A percentile compares a stretch with the other conserved stretches of the same genome.
phyloP scores from a whole-genome alignment of 345 rosid genomes.

The Ricinus communis region DNA sequence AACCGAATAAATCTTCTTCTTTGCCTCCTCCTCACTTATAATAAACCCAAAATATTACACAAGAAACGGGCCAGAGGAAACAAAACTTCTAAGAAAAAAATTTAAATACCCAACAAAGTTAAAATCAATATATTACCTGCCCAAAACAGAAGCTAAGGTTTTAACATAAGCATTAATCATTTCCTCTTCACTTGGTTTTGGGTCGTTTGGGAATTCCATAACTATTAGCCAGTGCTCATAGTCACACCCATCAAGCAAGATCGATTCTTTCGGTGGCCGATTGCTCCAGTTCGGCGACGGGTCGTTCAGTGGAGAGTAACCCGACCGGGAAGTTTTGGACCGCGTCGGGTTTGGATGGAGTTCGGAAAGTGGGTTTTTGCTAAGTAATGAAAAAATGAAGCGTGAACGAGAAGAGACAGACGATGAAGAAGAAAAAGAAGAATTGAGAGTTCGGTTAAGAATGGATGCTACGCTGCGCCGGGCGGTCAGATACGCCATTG shows the following conservation, averaged over 20 bases:
- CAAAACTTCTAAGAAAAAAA: not conserved
- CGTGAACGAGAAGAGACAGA: slow-evolving; percentile 51
- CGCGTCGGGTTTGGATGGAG: slow-evolving; percentile 41
- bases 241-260: slow-evolving; percentile 91
- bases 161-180: slow-evolving; percentile 80
- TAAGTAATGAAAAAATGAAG: slow-evolving; percentile 40
- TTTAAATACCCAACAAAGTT: not conserved
- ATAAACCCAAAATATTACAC: slow-evolving; percentile 19
- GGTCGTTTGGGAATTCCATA: slow-evolving; percentile 77
- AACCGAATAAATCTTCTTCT: slow-evolving; percentile 95
- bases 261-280: slow-evolving; percentile 90
- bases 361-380: slow-evolving; percentile 26
- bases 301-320: slow-evolving; percentile 85
- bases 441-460: slow-evolving; percentile 33
- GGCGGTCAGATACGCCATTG: slow-evolving; percentile 57
- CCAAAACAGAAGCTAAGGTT: slow-evolving; percentile 72
- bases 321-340: slow-evolving; percentile 63
- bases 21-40: slow-evolving; percentile 89
- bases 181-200: slow-evolving; percentile 80
- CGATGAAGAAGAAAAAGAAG: slow-evolving; percentile 34
- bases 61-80: too few species aligned
- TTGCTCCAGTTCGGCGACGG: slow-evolving; percentile 92
- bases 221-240: slow-evolving; percentile 95
- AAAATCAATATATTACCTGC: slow-evolving; percentile 41
- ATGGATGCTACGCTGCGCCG: slow-evolving; percentile 55